Percentiles rank a stretch among this genome's conserved stretches.
Conservation (phyloP, 2,329 filamentous ascomycete species). For the Plenodomus biglobosus region DNA sequence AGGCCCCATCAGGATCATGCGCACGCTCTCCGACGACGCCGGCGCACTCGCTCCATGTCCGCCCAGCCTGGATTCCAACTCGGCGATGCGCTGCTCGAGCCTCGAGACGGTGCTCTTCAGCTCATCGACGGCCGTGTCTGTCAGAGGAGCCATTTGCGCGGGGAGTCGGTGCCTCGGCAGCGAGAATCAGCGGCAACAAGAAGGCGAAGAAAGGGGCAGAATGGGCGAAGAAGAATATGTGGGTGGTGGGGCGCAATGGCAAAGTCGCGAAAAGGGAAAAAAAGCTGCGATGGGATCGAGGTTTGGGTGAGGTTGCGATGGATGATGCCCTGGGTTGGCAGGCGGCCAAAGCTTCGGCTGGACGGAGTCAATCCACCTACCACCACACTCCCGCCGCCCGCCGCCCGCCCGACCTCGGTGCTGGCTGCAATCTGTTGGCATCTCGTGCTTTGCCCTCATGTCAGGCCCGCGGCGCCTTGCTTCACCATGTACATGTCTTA, state of each 20-base stretch:
- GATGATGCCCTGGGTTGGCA: slow-evolving; percentile 13
- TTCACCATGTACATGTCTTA: neutral
- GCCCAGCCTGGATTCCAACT: slow-evolving; percentile 73
- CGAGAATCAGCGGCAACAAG: slow-evolving; percentile 7
- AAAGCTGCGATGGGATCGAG: slow-evolving; percentile 8
- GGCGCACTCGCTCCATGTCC: slow-evolving; percentile 35
- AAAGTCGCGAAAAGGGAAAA: neutral
- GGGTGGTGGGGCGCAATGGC: slow-evolving; percentile 1
- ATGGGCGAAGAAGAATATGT: slow-evolving; percentile 12
- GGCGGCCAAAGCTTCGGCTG: slow-evolving; percentile 13
- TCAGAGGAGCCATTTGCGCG: slow-evolving; percentile 77
- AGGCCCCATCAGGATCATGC: slow-evolving; percentile 97
- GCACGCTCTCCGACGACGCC: slow-evolving; percentile 65
- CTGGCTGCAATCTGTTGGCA: too few species aligned
- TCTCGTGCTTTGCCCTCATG: neutral
- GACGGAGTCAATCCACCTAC: slow-evolving; percentile 5
- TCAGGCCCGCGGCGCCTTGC: neutral
- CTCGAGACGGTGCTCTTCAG: slow-evolving; percentile 80
- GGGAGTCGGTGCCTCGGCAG: slow-evolving; percentile 12
- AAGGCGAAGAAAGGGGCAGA: slow-evolving; percentile 12
- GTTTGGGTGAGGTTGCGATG: slow-evolving; percentile 6
- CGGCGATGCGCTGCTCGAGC: slow-evolving; percentile 83
- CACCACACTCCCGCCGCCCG: slow-evolving; percentile 14
- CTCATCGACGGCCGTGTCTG: slow-evolving; percentile 75
- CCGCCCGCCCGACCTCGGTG: slow-evolving; percentile 9